These are phyloP conservation scores for Aspergillus udagawae DNA, from an alignment of 2,329 filamentous ascomycete species.

Conservation along the genomic window DNA sequence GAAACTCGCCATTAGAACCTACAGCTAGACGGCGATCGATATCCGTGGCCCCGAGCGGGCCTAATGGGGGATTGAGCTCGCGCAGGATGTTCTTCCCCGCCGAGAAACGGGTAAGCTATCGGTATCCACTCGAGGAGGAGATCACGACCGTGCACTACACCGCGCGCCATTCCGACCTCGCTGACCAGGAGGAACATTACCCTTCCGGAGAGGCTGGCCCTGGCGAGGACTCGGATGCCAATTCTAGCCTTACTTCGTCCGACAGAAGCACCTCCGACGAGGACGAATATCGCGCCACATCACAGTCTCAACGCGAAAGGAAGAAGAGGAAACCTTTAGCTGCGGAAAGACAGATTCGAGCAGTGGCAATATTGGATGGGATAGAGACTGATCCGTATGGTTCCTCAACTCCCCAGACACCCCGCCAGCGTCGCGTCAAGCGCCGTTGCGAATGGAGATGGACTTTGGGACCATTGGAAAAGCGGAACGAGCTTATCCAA, in stretches of 20 bases:
- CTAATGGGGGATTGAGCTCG: constrained; percentile 29
- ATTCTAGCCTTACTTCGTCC: constrained; percentile 24
- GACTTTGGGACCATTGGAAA: constrained; percentile 49
- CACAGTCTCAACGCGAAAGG: constrained; percentile 25
- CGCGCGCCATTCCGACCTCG: constrained; percentile 53
- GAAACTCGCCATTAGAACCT: constrained; percentile 43
- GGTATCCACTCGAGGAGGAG: constrained; percentile 54
- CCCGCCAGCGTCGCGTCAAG: constrained; percentile 51
- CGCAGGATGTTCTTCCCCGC: constrained; percentile 49
- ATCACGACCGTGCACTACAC: constrained; percentile 55
- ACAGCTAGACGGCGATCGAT: constrained; percentile 36
- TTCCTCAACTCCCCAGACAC: constrained; percentile 49
- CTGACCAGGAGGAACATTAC: constrained; percentile 22
- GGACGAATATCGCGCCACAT: constrained; percentile 15
- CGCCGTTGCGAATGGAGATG: constrained; percentile 54
- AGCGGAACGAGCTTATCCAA: constrained; percentile 4
- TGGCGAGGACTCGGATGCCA: constrained; percentile 27
- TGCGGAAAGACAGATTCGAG: constrained; percentile 36
- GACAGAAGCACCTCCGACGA: constrained; percentile 31
- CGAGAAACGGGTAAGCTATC: constrained; percentile 56
- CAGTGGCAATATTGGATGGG: constrained; percentile 37
- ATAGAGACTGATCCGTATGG: constrained; percentile 45
- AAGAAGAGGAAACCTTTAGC: constrained; percentile 33
- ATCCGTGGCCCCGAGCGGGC: constrained; percentile 32
- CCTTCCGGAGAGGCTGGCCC: constrained; percentile 10